phyloP scores from a whole-genome alignment of 495 filamentous ascomycete species.

The Haplographium delicatum region DNA sequence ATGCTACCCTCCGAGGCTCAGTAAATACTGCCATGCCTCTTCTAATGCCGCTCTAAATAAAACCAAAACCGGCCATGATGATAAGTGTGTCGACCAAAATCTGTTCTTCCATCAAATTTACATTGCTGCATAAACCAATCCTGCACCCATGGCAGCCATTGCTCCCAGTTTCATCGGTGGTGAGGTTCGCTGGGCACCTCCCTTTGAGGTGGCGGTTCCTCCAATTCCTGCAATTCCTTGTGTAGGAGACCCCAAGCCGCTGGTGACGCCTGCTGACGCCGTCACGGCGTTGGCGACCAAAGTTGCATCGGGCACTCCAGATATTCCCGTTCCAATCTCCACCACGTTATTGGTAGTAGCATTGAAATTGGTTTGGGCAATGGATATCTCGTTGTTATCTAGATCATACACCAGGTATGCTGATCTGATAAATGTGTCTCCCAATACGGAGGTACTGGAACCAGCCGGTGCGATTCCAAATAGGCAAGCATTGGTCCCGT shows the following conservation, averaged over 20 bases:
- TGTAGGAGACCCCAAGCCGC: too few relatives aligned
- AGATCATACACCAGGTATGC: conserved; percentile 94
- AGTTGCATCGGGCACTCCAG: conserved; percentile 66
- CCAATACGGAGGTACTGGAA: conserved; percentile 63
- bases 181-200: conserved; percentile 13
- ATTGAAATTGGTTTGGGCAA: conserved; percentile 85
- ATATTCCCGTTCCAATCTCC: conserved; percentile 65
- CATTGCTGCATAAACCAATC: conserved; percentile 24
- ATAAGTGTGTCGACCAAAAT: too few relatives aligned
- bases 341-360: conserved; percentile 54
- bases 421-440: conserved; percentile 88
- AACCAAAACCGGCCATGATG: background rate
- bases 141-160: conserved; percentile 19
- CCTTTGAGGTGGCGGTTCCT: conserved; percentile 14
- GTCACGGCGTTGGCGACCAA: conserved; percentile 59
- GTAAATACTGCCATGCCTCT: conserved; percentile 3
- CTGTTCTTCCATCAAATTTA: conserved; percentile 2
- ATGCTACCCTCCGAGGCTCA: conserved; percentile 7
- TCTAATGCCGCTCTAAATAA: conserved; percentile 14
- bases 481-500: conserved; percentile 59
- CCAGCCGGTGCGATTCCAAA: conserved; percentile 74
- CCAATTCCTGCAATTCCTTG: too few relatives aligned
- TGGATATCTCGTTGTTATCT: conserved; percentile 77
- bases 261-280: conserved; percentile 34
- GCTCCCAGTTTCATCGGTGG: conserved; percentile 14